These are phyloP conservation scores for Abrus precatorius DNA, from an alignment of 306 rosid species.

Conservation along the genomic window DNA sequence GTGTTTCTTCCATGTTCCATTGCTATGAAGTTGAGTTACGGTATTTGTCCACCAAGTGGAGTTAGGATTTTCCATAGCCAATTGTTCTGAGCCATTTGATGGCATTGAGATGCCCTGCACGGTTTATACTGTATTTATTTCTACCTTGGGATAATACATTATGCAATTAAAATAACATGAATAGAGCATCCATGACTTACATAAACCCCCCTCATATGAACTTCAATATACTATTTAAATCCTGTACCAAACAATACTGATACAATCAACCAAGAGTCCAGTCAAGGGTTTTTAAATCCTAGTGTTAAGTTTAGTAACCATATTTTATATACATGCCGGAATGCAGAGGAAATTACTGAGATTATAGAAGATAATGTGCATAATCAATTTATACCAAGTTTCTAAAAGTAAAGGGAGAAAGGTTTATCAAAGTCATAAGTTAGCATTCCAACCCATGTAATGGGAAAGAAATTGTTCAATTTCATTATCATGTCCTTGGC, in stretches of 20 bases:
- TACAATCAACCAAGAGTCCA: slow-evolving; percentile 1
- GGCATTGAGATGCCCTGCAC: slow-evolving; percentile 43
- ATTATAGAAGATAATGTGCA: background rate
- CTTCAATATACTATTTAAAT: background rate
- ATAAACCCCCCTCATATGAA: background rate
- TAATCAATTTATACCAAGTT: background rate
- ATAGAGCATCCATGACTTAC: background rate
- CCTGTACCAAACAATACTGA: background rate
- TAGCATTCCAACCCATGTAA: background rate
- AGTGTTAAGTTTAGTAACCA: background rate
- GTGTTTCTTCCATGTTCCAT: slow-evolving; percentile 38
- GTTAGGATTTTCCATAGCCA: slow-evolving; percentile 37
- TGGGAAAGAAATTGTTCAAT: background rate
- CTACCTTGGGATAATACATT: slow-evolving; percentile 11
- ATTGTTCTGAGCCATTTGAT: slow-evolving; percentile 48
- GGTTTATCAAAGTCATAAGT: background rate
- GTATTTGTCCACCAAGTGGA: slow-evolving; percentile 41
- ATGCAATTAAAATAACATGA: slow-evolving; percentile 4
- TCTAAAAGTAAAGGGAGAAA: background rate
- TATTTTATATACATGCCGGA: background rate
- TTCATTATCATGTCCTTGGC: background rate
- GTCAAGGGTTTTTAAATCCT: background rate
- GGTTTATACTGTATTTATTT: slow-evolving; percentile 17
- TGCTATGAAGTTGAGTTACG: slow-evolving; percentile 40
- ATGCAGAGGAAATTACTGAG: slow-evolving; percentile 15